Evolutionary conservation across 768 basidiomycete species (phyloP), one percentile per base, ranked within the genome.

Genomic region (Gymnopilus junonius): DNA sequence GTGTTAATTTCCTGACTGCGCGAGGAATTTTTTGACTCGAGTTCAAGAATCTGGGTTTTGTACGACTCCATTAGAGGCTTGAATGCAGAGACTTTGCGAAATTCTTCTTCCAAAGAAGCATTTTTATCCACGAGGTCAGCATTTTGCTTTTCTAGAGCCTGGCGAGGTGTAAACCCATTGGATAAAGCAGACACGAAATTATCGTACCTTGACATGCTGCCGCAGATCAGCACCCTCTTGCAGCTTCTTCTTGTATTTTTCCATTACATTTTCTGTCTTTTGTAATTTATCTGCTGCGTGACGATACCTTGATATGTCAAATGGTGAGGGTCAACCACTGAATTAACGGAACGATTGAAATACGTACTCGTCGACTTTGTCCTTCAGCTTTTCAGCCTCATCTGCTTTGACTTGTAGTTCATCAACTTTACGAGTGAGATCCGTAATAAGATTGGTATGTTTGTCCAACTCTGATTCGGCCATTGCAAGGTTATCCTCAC

Each of bases 221-320:
- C 95, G 87, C 20, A 96, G 80, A 66, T 97, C 94, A 14, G 92
- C 94, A 4, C 92, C 88, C 73, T 98, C 97, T 70, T 98, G 97
- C 1, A 99, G 84, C 77, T 99, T 99, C 84, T 94, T 96, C 80
- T 96, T 97, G 77, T 98, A 96, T 75, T 99, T 99, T 77, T 98
- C 95, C 86, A 97, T 93, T 29, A 97, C 95, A 71, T 96, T 96
- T 77, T 99, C 97, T 1, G 90, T 92, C 81, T 98, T 99, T 69
- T 93, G 90, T 42, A 95, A 80, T 67, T 89, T 93, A 70, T 98
- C 97, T 3, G 93, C 92, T 5, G 94, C 91, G 77, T 98, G 95
- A 5, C 91, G 90, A 70, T 94, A 94, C 72, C 95, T 97, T 51
- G 14, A 31, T 17, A 8, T n/a, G 14, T n/a, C 12, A 25, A 29